These are phyloP conservation scores for Lichtheimia hyalospora DNA, from an alignment of 371 early-diverging fungal species.

Conservation along the genomic window DNA sequence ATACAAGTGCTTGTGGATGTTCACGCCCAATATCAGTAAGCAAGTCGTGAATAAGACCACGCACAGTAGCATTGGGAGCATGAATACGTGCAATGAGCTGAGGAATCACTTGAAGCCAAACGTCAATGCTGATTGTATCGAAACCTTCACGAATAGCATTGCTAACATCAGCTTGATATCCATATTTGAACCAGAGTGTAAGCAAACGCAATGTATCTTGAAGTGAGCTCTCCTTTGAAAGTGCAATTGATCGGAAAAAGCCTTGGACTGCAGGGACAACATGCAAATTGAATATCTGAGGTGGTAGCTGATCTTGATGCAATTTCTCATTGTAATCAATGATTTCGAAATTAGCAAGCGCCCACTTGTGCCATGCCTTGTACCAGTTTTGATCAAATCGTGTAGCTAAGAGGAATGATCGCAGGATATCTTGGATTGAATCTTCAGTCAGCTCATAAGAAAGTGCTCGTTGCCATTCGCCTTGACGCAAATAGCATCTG, in stretches of 20 bases:
- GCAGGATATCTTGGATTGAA: constrained; percentile 78
- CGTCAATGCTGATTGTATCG: constrained; percentile 88
- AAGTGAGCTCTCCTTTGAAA: constrained; percentile 89
- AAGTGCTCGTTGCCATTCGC: constrained; percentile 88
- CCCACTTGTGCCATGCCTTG: constrained; percentile 99
- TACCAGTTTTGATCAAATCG: constrained; percentile 94
- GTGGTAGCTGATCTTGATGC: constrained; percentile 52
- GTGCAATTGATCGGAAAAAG: constrained; percentile 93
- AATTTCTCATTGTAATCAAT: constrained; percentile 73
- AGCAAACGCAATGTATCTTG: constrained; percentile 96
- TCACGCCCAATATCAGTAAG: constrained; percentile 91
- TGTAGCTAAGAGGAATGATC: constrained; percentile 86
- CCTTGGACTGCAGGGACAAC: constrained; percentile 77
- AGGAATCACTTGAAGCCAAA: constrained; percentile 98
- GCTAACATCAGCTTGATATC: constrained; percentile 85
- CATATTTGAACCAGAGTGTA: constrained; percentile 97
- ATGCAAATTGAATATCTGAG: constrained; percentile 59
- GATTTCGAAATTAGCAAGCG: constrained; percentile 92
- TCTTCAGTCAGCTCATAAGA: constrained; percentile 78
- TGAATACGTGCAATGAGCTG: constrained; percentile 98
- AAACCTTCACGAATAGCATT: constrained; percentile 88
- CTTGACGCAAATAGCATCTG: constrained; percentile 89
- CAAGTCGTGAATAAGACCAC: constrained; percentile 86
- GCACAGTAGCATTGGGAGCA: constrained; percentile 78
- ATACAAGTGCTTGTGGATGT: constrained; percentile 97